Evolutionary conservation across 2,329 filamentous ascomycete species (phyloP).

Genomic region (Scedosporium boydii): DNA sequence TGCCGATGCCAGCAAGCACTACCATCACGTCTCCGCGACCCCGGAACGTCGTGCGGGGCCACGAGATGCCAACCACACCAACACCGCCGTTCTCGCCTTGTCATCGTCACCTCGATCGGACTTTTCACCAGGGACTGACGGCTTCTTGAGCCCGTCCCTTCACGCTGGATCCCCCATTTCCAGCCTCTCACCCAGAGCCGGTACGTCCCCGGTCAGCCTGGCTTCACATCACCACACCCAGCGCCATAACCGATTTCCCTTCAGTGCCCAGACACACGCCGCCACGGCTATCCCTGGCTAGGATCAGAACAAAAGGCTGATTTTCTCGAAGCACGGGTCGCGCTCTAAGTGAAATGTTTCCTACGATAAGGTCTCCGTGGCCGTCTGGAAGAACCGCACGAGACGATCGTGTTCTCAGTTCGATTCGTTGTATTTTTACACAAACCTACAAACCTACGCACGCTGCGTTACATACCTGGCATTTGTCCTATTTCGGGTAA

Average conservation of each 20-base stretch:
- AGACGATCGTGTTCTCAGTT: neutral
- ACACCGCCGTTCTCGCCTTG: neutral
- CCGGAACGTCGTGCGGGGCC: neutral
- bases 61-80: neutral
- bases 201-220: neutral
- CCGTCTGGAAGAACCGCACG: neutral
- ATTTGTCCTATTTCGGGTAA: neutral
- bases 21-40: neutral
- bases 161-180: neutral
- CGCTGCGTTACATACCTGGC: neutral
- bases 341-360: neutral
- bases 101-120: neutral
- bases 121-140: neutral
- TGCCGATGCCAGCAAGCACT: neutral
- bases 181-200: conserved; percentile 1
- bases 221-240: conserved; percentile 1
- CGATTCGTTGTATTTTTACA: neutral
- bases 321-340: neutral
- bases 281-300: conserved; percentile 37
- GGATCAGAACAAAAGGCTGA: conserved; percentile 1
- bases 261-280: conserved; percentile 35
- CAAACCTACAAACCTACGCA: neutral
- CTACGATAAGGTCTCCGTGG: neutral
- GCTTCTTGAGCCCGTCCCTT: neutral
- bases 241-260: conserved; percentile 26